Conservation (phyloP, 2,329 filamentous ascomycete genomes). For the Curvularia lunata region DNA sequence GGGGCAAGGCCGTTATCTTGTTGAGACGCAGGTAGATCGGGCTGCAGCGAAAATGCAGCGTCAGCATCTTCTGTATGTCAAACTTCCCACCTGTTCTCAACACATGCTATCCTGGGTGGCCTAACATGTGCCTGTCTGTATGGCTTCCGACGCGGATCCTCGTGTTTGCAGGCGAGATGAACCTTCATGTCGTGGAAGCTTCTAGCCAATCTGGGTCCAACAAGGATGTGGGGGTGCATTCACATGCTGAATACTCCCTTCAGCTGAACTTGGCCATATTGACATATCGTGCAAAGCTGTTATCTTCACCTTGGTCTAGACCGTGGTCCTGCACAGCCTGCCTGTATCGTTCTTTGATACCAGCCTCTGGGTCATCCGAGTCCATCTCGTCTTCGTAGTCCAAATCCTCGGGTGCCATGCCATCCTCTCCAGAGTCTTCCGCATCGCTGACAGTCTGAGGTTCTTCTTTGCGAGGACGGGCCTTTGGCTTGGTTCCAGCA, state of each 20-base stretch:
- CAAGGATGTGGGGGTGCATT: conserved; percentile 13
- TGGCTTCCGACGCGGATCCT: conserved; percentile 17
- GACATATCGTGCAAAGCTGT: conserved; percentile 60
- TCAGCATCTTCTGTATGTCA: conserved; percentile 4
- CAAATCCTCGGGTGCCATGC: conserved; percentile 58
- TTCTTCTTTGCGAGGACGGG: conserved; percentile 50
- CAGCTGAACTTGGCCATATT: conserved; percentile 47
- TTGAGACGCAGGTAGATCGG: no score
- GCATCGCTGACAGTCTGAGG: conserved; percentile 59
- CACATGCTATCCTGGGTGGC: conserved; percentile 6
- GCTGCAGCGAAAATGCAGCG: no score
- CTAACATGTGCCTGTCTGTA: conserved; percentile 15
- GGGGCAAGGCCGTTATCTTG: no score
- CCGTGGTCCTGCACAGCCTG: conserved; percentile 68
- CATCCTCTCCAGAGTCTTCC: conserved; percentile 61
- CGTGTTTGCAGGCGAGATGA: conserved; percentile 22
- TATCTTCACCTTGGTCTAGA: conserved; percentile 53
- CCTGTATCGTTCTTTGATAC: conserved; percentile 77
- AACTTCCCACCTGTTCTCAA: conserved; percentile 5
- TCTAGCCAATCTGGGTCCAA: not conserved
- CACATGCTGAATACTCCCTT: conserved; percentile 17
- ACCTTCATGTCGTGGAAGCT: not conserved
- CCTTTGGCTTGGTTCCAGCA: conserved; percentile 41
- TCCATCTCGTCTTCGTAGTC: conserved; percentile 63
- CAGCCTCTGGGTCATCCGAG: conserved; percentile 63